Evolutionary conservation across 1,284 basidiomycete genomes (phyloP), one percentile per base, ranked within the genome.

Genomic region (Termitomyces sp.): DNA sequence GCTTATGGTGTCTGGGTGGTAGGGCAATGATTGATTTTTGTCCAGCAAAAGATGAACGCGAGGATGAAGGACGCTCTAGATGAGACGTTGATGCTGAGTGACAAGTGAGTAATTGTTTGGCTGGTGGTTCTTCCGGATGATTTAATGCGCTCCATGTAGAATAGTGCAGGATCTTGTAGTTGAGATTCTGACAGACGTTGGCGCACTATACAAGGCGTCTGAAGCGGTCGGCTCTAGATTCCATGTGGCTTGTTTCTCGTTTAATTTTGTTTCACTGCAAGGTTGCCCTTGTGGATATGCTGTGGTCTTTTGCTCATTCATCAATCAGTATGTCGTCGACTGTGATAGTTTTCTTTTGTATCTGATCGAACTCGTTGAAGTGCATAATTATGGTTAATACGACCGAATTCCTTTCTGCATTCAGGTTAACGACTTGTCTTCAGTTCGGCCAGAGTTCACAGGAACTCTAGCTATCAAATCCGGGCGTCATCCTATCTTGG

Each of bases 371-470:
- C 15, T 26, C 13, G 15, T 38, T 13, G 26, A 43, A 91, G 88
- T 89, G 66, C 80, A 82, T 44, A 86, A 81, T 59, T 91, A 90
- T 65, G 79, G 91, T 91, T 42, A 26, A 39, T 45, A 34, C 24
- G 5, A 28, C 33, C 19, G 5, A 28, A 13, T 19, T 28, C 41
- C 2, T 44, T 4, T 39, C 5, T 34, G 10, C n/a, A 39, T 13
- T 5, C 15, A 36, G 39, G 13, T 36, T 26, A 15, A 48, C 24
- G 24, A n/a, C 36, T 5, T 10, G n/a, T 9, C 3, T 36, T 12
- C 60, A 94, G 92, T 88, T 12, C 88, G 92, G 2, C 94, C 94
- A 0, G 90, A 93, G 64, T 94, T 94, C 62, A 90, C 86, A 2
- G 88, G 84, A 1, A 92, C 88, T 0, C 72, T 96, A 5, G 92